Percentiles rank a stretch among this genome's conserved stretches.
Evolutionary conservation across 495 filamentous ascomycete genomes (phyloP).

Genomic region (Baudoinia panamericana): DNA sequence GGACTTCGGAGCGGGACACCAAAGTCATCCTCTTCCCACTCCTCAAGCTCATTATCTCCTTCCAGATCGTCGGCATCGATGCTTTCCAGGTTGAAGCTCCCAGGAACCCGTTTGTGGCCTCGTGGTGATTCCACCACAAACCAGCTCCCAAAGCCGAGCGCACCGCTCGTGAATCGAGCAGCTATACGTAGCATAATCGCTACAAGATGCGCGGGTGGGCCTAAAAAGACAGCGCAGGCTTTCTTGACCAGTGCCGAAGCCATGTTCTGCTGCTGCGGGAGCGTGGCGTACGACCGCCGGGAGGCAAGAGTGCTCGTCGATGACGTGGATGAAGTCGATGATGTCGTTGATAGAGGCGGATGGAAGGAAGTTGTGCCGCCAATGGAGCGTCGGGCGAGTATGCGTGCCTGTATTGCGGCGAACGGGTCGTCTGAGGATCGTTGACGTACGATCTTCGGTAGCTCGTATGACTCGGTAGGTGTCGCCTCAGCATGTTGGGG

Average conservation of each 20-base stretch:
- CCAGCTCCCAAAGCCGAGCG: slow-evolving; percentile 28
- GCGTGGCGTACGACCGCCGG: slow-evolving; percentile 18
- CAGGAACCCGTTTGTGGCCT: slow-evolving; percentile 11
- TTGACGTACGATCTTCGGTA: too few species aligned
- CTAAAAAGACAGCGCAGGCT: slow-evolving; percentile 59
- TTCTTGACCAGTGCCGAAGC: slow-evolving; percentile 58
- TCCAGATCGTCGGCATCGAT: slow-evolving; percentile 9
- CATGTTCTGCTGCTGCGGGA: slow-evolving; percentile 42
- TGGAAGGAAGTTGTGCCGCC: slow-evolving; percentile 11
- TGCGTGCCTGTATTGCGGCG: slow-evolving; percentile 20
- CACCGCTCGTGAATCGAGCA: slow-evolving; percentile 54
- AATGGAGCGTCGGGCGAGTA: slow-evolving; percentile 18
- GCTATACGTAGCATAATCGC: slow-evolving; percentile 68
- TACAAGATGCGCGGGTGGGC: slow-evolving; percentile 62
- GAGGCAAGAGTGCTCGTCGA: slow-evolving; percentile 37
- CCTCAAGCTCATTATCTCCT: slow-evolving; percentile 24
- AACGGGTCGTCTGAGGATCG: too few species aligned
- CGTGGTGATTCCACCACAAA: slow-evolving; percentile 8
- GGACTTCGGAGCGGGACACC: slow-evolving; percentile 27
- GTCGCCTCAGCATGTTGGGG: too few species aligned
- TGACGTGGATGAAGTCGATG: slow-evolving; percentile 10
- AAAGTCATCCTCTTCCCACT: slow-evolving; percentile 27
- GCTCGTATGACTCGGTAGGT: too few species aligned
- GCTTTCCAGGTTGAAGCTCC: slow-evolving; percentile 16
- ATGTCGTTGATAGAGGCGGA: not conserved